Evolutionary conservation across 1,139 yeast genomes (phyloP).

Genomic region (Hyphopichia wangnamkhiaoensis): DNA sequence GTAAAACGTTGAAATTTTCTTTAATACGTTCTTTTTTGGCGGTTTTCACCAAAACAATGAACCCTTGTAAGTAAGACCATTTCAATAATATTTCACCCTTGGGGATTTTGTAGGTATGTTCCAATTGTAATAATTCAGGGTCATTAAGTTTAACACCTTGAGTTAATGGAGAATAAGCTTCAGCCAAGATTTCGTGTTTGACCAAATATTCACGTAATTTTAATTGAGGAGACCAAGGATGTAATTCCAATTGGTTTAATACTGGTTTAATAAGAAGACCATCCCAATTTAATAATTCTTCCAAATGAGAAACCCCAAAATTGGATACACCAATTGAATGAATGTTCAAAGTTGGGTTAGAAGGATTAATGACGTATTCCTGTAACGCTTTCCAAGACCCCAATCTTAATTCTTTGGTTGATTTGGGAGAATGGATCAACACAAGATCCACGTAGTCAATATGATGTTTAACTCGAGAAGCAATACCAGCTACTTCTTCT

Average conservation of each 20-base stretch:
- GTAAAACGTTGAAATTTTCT: conserved; percentile 35
- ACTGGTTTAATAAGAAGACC: conserved; percentile 40
- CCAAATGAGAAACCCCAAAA: conserved; percentile 35
- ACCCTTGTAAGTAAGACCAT: conserved; percentile 54
- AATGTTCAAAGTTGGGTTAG: conserved; percentile 28
- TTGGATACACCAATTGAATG: conserved; percentile 48
- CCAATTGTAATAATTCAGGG: conserved; percentile 40
- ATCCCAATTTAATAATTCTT: conserved; percentile 37
- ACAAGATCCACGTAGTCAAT: conserved; percentile 50
- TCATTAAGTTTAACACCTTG: conserved; percentile 58
- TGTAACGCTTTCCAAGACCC: conserved; percentile 45
- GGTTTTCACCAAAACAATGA: conserved; percentile 73
- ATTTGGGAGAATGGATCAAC: conserved; percentile 37
- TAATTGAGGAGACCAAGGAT: conserved; percentile 46
- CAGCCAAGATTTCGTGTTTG: conserved; percentile 47
- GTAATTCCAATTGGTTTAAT: conserved; percentile 46
- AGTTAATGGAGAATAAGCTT: conserved; percentile 73
- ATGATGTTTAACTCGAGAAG: conserved; percentile 28
- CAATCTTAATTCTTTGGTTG: conserved; percentile 30
- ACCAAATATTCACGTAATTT: conserved; percentile 39
- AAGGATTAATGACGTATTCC: conserved; percentile 31
- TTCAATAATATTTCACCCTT: conserved; percentile 33
- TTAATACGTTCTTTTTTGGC: conserved; percentile 49
- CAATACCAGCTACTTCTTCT: conserved; percentile 45
- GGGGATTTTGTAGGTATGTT: conserved; percentile 22